Base-by-base conservation (phyloP, 1,284 basidiomycete species). In the Pyrrhoderma noxium region DNA sequence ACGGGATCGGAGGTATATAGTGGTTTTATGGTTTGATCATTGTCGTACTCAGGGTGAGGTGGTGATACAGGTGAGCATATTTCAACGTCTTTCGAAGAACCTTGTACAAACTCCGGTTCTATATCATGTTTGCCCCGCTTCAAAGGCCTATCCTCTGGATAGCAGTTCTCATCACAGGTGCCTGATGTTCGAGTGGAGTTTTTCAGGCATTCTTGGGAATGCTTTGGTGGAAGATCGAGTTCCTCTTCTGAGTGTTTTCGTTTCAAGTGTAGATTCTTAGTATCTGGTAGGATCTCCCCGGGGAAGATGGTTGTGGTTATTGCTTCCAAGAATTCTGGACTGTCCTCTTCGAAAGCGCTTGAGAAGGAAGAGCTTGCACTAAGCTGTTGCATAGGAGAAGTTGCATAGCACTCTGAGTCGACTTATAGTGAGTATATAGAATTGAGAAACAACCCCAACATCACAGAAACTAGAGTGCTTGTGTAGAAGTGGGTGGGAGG, bases 91-190 rank as follows among this genome's bases (percentile, higher is more conserved):
- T 9, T 45, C 13, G 50, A 52, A 13, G 44, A 52, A n/a, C 50
- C 50, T 52, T 47, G 36, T 31, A 40, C 40, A 38, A 52, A 52
- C 8, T 52, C 36, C 11, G 56, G 1, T 82, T 85, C 27, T 72
- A 68, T 58, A 95, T 91, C 36, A 16, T 95, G 65, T 64, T 98
- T 98, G 44, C 85, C 82, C 1, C 94, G 80, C 68, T 97, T 98
- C 59, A 93, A 75, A 9, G 75, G 68, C 87, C 95, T 89, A 64
- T 96, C 97, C 59, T 92, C 83, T 4, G 84, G 86, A 58, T 48
- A 53, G 8, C 61, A 59, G 3, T 56, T 58, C 2, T 57, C 46
- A 51, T 4, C 60, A 55, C 27, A 56, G 41, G 8, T 61, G 60
- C 43, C 65, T 65, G 48, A 55, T 49, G 53, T 41, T 44, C 35